Evolutionary conservation across 1,284 basidiomycete species (phyloP).

Genomic region (Dichomitus squalens): DNA sequence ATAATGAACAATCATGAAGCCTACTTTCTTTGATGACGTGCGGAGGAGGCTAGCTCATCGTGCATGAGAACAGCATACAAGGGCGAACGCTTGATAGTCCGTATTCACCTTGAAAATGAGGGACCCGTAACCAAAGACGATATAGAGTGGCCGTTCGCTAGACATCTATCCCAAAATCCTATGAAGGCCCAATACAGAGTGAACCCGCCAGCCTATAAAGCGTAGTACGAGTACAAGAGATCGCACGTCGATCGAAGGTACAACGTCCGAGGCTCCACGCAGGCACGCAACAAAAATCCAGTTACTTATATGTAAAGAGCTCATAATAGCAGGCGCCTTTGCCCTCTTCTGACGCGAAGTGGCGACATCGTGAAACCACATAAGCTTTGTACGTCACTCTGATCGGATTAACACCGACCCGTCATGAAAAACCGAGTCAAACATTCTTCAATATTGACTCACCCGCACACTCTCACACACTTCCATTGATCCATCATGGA

Average conservation of each 20-base stretch:
- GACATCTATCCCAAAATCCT: too few relatives aligned
- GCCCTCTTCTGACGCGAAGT: neutral
- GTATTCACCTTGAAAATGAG: constrained; percentile 74
- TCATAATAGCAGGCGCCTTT: neutral
- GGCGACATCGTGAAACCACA: neutral
- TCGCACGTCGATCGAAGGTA: too few relatives aligned
- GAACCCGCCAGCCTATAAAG: too few relatives aligned
- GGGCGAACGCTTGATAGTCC: neutral
- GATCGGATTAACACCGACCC: neutral
- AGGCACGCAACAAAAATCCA: too few relatives aligned
- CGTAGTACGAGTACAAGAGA: too few relatives aligned
- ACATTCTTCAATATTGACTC: too few relatives aligned
- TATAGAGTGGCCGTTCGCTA: constrained; percentile 40
- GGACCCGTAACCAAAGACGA: constrained; percentile 83
- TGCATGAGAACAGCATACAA: neutral
- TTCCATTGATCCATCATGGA: too few relatives aligned
- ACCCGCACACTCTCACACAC: too few relatives aligned
- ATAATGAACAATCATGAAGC: neutral
- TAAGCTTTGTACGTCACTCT: neutral
- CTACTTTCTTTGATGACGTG: constrained; percentile 63
- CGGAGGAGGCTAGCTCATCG: constrained; percentile 62
- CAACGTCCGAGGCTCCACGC: too few relatives aligned
- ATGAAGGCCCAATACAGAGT: too few relatives aligned
- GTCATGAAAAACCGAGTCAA: too few relatives aligned
- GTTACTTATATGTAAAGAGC: too few relatives aligned